A percentile compares a stretch with the other conserved stretches of the same genome.
Evolutionary conservation across 257 asterid genomes (phyloP).

Genomic region (Haberlea rhodopensis): DNA sequence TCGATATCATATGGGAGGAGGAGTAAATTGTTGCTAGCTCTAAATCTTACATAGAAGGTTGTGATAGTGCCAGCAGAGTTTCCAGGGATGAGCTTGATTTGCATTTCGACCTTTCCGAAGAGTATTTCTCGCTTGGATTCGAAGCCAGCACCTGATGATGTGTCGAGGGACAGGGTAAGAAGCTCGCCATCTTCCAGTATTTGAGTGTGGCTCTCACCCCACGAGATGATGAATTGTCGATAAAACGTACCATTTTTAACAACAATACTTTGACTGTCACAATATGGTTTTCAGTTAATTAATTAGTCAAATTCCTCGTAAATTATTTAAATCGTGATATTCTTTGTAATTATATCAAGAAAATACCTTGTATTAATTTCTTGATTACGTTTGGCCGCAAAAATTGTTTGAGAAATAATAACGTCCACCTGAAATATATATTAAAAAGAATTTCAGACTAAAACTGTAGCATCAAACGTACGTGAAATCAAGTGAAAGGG

Average conservation of each 20-base stretch:
- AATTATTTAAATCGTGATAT: no score
- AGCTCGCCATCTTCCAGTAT: constrained; percentile 64
- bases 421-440: constrained; percentile 53
- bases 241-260: constrained; percentile 55
- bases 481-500: no score
- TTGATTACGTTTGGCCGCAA: constrained; percentile 37
- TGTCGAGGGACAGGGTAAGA: constrained; percentile 63
- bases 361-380: constrained; percentile 32
- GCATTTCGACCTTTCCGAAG: constrained; percentile 68
- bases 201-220: constrained; percentile 61
- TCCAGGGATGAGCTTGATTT: constrained; percentile 74
- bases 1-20: no score
- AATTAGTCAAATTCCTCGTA: neutral
- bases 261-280: constrained; percentile 26
- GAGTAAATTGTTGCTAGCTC: no score
- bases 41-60: constrained; percentile 66
- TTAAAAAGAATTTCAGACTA: neutral
- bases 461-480: no score
- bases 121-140: constrained; percentile 66
- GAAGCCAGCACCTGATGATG: constrained; percentile 64
- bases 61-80: constrained; percentile 90
- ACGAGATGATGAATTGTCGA: constrained; percentile 48
- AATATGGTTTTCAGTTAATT: neutral
- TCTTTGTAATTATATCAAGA: no score
- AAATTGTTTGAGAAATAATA: constrained; percentile 53